phyloP scores from a whole-genome alignment of 441 rosid genomes.

The Pelargonium myrrhifolium region DNA sequence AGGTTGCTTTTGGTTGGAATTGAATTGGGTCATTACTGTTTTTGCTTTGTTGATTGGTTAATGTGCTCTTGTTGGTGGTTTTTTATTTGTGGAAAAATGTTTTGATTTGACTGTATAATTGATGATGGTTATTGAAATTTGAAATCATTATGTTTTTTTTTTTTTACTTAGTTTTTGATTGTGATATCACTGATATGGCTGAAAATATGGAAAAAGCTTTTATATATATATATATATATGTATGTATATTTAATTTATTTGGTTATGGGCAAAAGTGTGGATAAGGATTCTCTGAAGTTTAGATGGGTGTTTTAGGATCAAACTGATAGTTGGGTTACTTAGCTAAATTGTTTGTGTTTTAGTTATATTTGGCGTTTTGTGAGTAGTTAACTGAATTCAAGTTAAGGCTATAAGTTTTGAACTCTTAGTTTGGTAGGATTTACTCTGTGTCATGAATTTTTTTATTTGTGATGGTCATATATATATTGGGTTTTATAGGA shows the following conservation, averaged over 20 bases:
- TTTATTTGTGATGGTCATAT: too few species aligned
- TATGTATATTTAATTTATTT: conserved; percentile 1
- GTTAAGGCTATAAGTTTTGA: background rate
- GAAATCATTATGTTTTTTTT: background rate
- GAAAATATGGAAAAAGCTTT: too few species aligned
- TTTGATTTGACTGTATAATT: background rate
- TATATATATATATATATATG: too few species aligned
- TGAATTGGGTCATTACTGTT: conserved; percentile 4
- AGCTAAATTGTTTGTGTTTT: background rate
- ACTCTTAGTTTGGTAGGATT: background rate
- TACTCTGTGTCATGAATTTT: too few species aligned
- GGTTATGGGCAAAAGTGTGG: background rate
- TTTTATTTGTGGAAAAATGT: background rate
- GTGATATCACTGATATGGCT: background rate
- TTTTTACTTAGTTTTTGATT: background rate
- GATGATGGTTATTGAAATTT: background rate
- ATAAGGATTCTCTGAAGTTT: background rate
- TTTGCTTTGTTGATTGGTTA: background rate
- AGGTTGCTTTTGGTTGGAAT: conserved; percentile 1
- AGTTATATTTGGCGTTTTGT: background rate
- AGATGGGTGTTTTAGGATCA: conserved; percentile 2
- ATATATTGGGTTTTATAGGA: too few species aligned
- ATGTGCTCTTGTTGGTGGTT: background rate
- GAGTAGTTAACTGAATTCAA: background rate
- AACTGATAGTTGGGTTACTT: background rate